Evolutionary conservation across 352 stramenopile genomes (phyloP).

Genomic region (Phytophthora constricta): DNA sequence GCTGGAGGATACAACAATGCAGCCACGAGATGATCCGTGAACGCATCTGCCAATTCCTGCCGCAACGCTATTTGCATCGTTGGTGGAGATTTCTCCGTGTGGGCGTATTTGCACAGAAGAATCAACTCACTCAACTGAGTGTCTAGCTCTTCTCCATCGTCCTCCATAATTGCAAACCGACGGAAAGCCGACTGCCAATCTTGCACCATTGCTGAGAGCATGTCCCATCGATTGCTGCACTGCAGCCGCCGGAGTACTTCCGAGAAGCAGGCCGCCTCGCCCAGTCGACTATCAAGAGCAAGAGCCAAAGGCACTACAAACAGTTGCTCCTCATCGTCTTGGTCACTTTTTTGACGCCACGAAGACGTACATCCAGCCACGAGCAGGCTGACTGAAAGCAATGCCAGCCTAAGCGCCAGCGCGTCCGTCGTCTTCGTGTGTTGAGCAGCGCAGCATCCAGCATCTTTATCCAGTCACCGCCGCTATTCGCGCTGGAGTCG

Average conservation of each 20-base stretch:
- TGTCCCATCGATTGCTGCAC: slow-evolving; percentile 25
- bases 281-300: slow-evolving; percentile 69
- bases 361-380: slow-evolving; percentile 59
- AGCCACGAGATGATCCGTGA: slow-evolving; percentile 49
- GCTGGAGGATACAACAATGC: slow-evolving; percentile 39
- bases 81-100: slow-evolving; percentile 20
- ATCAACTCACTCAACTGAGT: slow-evolving; percentile 47
- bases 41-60: slow-evolving; percentile 54
- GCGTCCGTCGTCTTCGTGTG: slow-evolving; percentile 31
- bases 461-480: slow-evolving; percentile 32
- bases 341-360: slow-evolving; percentile 24
- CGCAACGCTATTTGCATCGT: slow-evolving; percentile 56
- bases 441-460: slow-evolving; percentile 44
- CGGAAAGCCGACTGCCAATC: slow-evolving; percentile 50
- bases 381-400: slow-evolving; percentile 66
- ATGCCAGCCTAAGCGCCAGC: slow-evolving; percentile 70
- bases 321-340: slow-evolving; percentile 17
- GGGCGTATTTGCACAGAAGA: slow-evolving; percentile 55
- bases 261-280: slow-evolving; percentile 35
- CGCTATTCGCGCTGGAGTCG: not conserved
- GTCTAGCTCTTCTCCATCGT: slow-evolving; percentile 24
- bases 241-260: slow-evolving; percentile 47
- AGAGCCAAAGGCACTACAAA: slow-evolving; percentile 50
- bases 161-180: slow-evolving; percentile 3
- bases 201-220: slow-evolving; percentile 44